These are phyloP conservation scores for Penicillium thymicola DNA, from an alignment of 2,329 filamentous ascomycete genomes.

Conservation along the genomic window DNA sequence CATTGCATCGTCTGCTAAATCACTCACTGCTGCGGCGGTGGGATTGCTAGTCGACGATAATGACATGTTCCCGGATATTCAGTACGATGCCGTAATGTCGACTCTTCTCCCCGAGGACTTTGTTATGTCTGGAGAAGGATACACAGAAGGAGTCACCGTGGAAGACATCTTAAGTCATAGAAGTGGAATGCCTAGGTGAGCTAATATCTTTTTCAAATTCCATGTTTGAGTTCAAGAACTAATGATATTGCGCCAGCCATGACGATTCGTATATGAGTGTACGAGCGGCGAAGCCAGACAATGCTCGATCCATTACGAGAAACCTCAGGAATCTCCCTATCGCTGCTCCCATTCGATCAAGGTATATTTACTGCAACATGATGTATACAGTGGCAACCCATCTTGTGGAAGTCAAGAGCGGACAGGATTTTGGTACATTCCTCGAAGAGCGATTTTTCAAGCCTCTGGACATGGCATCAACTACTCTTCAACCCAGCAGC, in stretches of 20 bases:
- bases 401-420: constrained; percentile 47
- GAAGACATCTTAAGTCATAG: constrained; percentile 56
- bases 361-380: constrained; percentile 51
- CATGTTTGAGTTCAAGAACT: constrained; percentile 4
- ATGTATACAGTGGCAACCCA: constrained; percentile 49
- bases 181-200: constrained; percentile 49
- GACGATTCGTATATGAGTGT: constrained; percentile 32
- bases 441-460: constrained; percentile 44
- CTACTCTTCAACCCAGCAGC: constrained; percentile 35
- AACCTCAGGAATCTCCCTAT: constrained; percentile 48
- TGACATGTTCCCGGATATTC: neutral
- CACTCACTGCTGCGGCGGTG: constrained; percentile 27
- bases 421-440: constrained; percentile 40
- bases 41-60: constrained; percentile 33
- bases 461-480: constrained; percentile 46
- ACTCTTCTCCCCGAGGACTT: constrained; percentile 53
- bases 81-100: constrained; percentile 16
- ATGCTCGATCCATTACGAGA: constrained; percentile 39
- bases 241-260: constrained; percentile 27
- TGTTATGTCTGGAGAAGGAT: constrained; percentile 36
- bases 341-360: constrained; percentile 44
- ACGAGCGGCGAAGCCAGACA: constrained; percentile 29
- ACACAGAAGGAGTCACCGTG: constrained; percentile 45
- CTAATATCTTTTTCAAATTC: constrained; percentile 4
- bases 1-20: constrained; percentile 24